Conservation (phyloP, 2,329 filamentous ascomycete species). For the Phoma sp. region DNA sequence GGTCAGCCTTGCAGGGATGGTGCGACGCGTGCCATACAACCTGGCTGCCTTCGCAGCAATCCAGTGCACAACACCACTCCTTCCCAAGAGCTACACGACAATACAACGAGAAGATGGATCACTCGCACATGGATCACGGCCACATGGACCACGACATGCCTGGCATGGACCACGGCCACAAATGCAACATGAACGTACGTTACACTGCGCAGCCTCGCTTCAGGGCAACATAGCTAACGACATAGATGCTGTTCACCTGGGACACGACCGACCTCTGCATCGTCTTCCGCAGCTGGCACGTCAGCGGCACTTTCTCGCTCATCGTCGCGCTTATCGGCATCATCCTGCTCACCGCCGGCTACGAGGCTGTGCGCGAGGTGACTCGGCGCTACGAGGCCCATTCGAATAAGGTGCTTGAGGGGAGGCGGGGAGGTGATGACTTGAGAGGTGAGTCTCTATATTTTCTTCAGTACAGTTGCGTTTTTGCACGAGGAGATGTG, state of each 20-base stretch:
- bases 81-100: neutral
- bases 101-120: conserved; percentile 41
- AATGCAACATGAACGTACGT: conserved; percentile 91
- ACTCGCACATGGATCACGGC: conserved; percentile 63
- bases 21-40: conserved; percentile 27
- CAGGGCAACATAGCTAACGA: conserved; percentile 2
- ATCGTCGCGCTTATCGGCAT: conserved; percentile 84
- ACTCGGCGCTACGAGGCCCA: conserved; percentile 77
- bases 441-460: conserved; percentile 47
- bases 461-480: no score
- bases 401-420: conserved; percentile 33
- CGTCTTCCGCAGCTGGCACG: conserved; percentile 89
- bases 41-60: conserved; percentile 1
- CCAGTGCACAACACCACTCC: neutral
- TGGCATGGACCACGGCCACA: conserved; percentile 56
- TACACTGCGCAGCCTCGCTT: neutral
- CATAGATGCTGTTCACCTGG: conserved; percentile 98
- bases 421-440: conserved; percentile 37
- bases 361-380: conserved; percentile 83
- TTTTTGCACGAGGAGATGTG: no score
- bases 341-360: conserved; percentile 84
- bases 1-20: conserved; percentile 29
- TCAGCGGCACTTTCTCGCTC: conserved; percentile 76
- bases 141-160: conserved; percentile 64
- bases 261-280: conserved; percentile 93